Evolutionary conservation across 1,284 basidiomycete species (phyloP).

Genomic region (Ustilago cynodontis): DNA sequence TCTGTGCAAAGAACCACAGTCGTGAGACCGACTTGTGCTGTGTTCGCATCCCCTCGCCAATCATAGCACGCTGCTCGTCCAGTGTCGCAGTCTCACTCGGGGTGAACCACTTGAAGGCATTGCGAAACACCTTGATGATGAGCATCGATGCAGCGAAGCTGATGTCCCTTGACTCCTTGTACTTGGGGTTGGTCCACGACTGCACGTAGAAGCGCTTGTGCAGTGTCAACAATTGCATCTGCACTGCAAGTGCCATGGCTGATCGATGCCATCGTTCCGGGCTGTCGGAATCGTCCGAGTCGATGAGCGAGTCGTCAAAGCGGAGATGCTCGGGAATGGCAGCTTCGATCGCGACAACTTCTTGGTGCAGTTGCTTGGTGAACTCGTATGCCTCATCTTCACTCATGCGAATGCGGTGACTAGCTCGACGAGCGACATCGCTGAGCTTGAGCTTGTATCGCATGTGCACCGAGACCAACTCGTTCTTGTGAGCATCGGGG

Average conservation of each 20-base stretch:
- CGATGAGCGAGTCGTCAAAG: constrained; percentile 51
- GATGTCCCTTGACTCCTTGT: constrained; percentile 59
- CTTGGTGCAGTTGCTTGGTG: constrained; percentile 55
- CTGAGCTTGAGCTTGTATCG: constrained; percentile 47
- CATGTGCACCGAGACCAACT: constrained; percentile 37
- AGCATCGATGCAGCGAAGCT: constrained; percentile 56
- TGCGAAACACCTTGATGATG: constrained; percentile 59
- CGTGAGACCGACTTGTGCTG: constrained; percentile 45
- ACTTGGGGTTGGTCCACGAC: constrained; percentile 58
- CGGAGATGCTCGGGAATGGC: constrained; percentile 45
- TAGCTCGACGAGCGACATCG: constrained; percentile 50
- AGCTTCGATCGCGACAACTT: constrained; percentile 49
- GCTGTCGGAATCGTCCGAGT: constrained; percentile 32
- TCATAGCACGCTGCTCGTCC: constrained; percentile 44
- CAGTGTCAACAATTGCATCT: constrained; percentile 40
- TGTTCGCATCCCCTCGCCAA: constrained; percentile 47
- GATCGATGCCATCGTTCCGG: constrained; percentile 35
- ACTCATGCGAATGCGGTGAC: constrained; percentile 49
- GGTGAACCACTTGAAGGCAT: constrained; percentile 58
- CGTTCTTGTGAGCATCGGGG: constrained; percentile 42
- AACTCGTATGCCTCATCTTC: constrained; percentile 53
- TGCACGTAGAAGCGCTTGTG: constrained; percentile 66
- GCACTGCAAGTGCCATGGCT: constrained; percentile 36
- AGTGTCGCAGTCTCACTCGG: constrained; percentile 44
- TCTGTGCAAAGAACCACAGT: constrained; percentile 62